Evolutionary conservation across 495 filamentous ascomycete species (phyloP), one percentile per base, ranked within the genome.

Genomic region (Podospora appendiculata): DNA sequence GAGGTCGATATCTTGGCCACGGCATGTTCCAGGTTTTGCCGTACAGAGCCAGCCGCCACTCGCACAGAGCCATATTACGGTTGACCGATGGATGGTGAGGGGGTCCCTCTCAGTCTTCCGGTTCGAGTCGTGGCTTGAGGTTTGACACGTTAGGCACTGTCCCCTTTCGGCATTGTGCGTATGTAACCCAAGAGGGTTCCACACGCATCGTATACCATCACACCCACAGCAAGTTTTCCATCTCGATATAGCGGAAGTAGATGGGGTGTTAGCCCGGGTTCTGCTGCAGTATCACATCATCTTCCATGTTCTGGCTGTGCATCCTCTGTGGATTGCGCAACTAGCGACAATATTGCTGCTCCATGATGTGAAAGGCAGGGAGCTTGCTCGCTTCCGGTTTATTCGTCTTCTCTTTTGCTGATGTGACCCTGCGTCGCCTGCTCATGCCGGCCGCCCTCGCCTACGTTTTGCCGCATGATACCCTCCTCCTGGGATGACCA

Each of bases 381-480:
- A 45, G 11, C 38, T 17, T 45, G 51, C 43, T 44, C 47, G 43
- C 52, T 58, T 58, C 52, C 52, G 56, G 36, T 50, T 45, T 52
- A 42, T 55, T 51, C 25, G 25, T 25, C 25, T 46, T 58, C 39
- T 48, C 50, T 47, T 16, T 40, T 56, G 8, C 38, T 41, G 10
- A 34, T 32, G 12, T 18, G 45, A 42, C 41, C 39, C 25, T 50
- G 44, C 35, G 38, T 48, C 19, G 10, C 3, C 11, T 8, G 40
- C 17, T 14, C 38, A 40, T 40, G 38, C 38, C 38, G 38, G 7
- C 38, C 38, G 11, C n/a, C 47, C 35, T 50, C 41, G 25, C n/a
- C 25, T 46, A 13, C 9, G 14, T 4, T 48, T 32, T 33, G 32
- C 38, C 32, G 46, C 41, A 43, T 34, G n/a, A 13, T 32, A 25